Evolutionary conservation across 1,284 basidiomycete genomes (phyloP), one percentile per base, ranked within the genome.

Genomic region (Rhizoctonia solani): DNA sequence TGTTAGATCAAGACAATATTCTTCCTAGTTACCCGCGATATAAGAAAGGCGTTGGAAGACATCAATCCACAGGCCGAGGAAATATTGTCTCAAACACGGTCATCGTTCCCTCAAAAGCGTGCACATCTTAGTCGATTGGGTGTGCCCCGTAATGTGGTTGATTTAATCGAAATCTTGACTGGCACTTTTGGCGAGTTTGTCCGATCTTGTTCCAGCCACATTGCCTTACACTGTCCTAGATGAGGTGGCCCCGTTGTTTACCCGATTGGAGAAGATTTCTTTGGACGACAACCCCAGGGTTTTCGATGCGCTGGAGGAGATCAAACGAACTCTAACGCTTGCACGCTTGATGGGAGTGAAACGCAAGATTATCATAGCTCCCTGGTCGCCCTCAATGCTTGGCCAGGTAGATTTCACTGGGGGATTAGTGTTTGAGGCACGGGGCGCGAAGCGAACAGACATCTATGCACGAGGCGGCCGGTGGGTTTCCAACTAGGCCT

Each of bases 391-490:
- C 39, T 71, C 77, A 21, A 87, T 92, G 84, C 70, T 74, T 54
- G 74, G 73, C 70, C 84, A 85, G 71, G 75, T 78, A 0, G 81
- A 87, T 72, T 92, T 91, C 79, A 85, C 85, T 50, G 84, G 88
- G 61, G 92, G 91, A 0, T 80, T 93, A 23, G 81, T 90, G 54
- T 82, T 94, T 67, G 89, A 92, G 72, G 85, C 93, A 2, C 81
- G 85, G 67, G 83, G 82, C 52, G 85, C 81, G 70, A 91, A 88
- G 74, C 83, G 83, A 23, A 79, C 81, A 1, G 92, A 94, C 69
- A 82, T 93, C 13, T 81, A 95, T 23, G 92, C 89, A 29, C 85
- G 85, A 3, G 92, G 90, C 65, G 93, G 93, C 71, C 82, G 90
- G 88, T 90, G 69, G 58, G 85, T 32, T 27, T 27, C 30, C 23